Conservation (phyloP, 176 grass and related monocot genomes). For the Oryza longistaminata region DNA sequence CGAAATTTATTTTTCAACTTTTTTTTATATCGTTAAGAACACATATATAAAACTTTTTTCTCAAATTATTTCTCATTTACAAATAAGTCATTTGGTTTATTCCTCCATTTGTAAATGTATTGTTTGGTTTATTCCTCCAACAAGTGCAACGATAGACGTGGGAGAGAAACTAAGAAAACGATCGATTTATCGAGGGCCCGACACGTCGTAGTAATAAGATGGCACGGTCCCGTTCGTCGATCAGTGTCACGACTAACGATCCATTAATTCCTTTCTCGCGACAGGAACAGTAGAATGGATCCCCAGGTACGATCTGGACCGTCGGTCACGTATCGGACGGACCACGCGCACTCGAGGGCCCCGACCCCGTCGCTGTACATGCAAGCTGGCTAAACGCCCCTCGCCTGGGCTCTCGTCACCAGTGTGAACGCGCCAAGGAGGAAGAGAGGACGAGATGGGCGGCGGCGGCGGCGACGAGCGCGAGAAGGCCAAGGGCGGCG, state of each 20-base stretch:
- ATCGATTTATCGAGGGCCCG: too few relatives aligned
- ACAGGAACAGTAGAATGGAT: neutral
- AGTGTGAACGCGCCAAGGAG: neutral
- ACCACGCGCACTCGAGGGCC: neutral
- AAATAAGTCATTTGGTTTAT: too few relatives aligned
- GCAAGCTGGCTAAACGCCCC: neutral
- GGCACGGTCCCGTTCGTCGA: too few relatives aligned
- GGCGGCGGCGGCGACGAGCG: neutral
- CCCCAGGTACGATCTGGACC: neutral
- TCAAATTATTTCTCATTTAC: too few relatives aligned
- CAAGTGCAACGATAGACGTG: too few relatives aligned
- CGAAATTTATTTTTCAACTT: too few relatives aligned
- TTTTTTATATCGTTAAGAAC: too few relatives aligned
- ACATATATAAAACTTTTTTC: too few relatives aligned
- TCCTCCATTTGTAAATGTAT: too few relatives aligned
- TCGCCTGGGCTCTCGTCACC: neutral
- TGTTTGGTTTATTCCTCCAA: too few relatives aligned
- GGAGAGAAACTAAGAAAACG: too few relatives aligned
- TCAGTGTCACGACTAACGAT: neutral
- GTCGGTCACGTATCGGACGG: neutral
- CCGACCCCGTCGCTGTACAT: neutral
- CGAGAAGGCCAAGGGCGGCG: conserved; percentile 19
- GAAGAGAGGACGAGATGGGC: conserved; percentile 12
- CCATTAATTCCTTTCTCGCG: neutral
- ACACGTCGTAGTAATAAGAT: too few relatives aligned